Conservation (phyloP, 768 basidiomycete species). For the Suillus americanus region DNA sequence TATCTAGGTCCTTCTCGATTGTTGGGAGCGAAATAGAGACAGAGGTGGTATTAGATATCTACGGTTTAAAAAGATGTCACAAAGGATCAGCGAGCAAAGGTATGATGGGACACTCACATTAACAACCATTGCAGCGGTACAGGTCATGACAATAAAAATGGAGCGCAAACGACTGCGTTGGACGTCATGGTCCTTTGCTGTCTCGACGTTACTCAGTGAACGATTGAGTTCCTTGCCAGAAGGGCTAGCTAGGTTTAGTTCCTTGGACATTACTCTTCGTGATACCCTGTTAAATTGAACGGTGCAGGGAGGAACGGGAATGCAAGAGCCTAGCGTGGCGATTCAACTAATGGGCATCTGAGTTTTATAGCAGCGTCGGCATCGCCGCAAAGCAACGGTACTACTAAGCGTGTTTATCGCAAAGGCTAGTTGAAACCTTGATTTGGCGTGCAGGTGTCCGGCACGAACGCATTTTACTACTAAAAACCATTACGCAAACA, state of each 20-base stretch:
- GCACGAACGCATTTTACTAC: conserved; percentile 2
- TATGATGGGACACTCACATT: conserved; percentile 27
- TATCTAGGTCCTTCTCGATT: conserved; percentile 48
- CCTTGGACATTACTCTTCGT: conserved; percentile 10
- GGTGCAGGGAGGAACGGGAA: background rate
- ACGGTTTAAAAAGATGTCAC: background rate
- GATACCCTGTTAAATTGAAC: background rate
- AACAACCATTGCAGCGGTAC: conserved; percentile 40
- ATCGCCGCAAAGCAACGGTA: background rate
- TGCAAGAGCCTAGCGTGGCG: background rate
- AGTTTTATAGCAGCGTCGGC: conserved; percentile 19
- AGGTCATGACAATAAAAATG: conserved; percentile 34
- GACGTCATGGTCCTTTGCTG: background rate
- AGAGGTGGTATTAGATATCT: conserved; percentile 40
- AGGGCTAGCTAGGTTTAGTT: background rate
- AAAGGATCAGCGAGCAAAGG: background rate
- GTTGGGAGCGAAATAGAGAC: conserved; percentile 52
- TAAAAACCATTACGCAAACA: background rate
- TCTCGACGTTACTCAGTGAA: conserved; percentile 11
- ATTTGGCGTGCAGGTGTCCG: background rate
- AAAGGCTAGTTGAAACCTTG: background rate
- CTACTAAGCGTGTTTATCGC: conserved; percentile 1
- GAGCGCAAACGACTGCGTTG: conserved; percentile 26
- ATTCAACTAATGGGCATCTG: background rate
- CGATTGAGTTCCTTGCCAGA: conserved; percentile 16